Evolutionary conservation across 176 grass and related monocot species (phyloP).

Genomic region (Aegilops bicornis): DNA sequence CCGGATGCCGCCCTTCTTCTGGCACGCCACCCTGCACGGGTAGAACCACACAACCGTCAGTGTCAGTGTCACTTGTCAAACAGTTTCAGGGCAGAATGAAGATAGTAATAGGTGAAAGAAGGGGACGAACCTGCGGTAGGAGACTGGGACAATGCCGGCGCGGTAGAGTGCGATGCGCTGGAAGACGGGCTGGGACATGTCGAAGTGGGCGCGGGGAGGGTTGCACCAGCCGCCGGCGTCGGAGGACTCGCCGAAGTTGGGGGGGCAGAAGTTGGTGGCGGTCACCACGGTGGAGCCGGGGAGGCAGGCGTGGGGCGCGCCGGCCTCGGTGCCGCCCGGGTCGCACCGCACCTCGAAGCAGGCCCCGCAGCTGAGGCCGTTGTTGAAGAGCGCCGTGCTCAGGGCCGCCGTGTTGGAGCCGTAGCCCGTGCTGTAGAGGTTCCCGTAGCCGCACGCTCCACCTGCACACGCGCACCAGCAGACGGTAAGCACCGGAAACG

Average conservation of each 20-base stretch:
- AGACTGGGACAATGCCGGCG: conserved; percentile 84
- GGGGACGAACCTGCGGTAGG: conserved; percentile 53
- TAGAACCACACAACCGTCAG: neutral
- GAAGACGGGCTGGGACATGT: conserved; percentile 85
- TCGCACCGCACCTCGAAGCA: conserved; percentile 83
- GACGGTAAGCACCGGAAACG: neutral
- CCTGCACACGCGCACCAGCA: conserved; percentile 15
- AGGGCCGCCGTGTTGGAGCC: conserved; percentile 88
- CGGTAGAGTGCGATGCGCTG: conserved; percentile 81
- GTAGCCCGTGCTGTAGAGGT: conserved; percentile 94
- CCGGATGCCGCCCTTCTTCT: conserved; percentile 80
- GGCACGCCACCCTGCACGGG: conserved; percentile 49
- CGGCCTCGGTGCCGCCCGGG: conserved; percentile 32
- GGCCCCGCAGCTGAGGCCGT: conserved; percentile 77
- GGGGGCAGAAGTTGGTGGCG: conserved; percentile 93
- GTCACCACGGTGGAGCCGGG: conserved; percentile 76
- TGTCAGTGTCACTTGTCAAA: neutral
- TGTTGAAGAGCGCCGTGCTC: conserved; percentile 93
- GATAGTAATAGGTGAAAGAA: accelerated
- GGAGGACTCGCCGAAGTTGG: conserved; percentile 66
- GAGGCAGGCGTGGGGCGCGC: conserved; percentile 54
- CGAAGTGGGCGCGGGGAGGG: conserved; percentile 76
- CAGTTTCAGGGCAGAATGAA: neutral
- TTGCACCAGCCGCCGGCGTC: conserved; percentile 95
- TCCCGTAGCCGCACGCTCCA: conserved; percentile 88